Percentiles rank a stretch among this genome's conserved stretches.
Evolutionary conservation across 768 basidiomycete genomes (phyloP).

Genomic region (Lentinus tigrinus): DNA sequence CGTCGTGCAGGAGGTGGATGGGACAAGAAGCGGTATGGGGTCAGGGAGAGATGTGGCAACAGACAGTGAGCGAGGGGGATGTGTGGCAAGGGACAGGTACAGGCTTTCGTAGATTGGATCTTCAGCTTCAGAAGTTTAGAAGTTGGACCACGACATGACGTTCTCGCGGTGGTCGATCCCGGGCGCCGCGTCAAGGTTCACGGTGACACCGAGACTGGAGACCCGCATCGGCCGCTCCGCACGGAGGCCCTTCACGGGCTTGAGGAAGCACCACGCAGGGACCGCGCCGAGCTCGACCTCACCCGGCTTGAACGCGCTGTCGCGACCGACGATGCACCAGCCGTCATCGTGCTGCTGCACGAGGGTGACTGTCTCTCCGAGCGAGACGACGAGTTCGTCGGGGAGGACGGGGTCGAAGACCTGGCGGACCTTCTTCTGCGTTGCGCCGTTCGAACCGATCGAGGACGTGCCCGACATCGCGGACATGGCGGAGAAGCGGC

Average conservation of each 20-base stretch:
- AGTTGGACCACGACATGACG: conserved; percentile 73
- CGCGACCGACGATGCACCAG: conserved; percentile 73
- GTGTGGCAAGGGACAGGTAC: not conserved
- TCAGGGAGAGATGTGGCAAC: not conserved
- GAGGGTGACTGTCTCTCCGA: conserved; percentile 61
- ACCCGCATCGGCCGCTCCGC: conserved; percentile 66
- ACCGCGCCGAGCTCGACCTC: conserved; percentile 69
- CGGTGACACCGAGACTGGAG: conserved; percentile 52
- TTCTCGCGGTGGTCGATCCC: conserved; percentile 42
- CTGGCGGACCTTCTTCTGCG: conserved; percentile 53
- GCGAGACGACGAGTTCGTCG: conserved; percentile 62
- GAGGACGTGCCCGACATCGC: conserved; percentile 18
- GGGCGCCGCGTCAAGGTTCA: conserved; percentile 45
- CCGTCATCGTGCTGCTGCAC: conserved; percentile 75
- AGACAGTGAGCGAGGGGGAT: not conserved
- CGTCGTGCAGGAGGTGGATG: not conserved
- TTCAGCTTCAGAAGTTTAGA: conserved; percentile 27
- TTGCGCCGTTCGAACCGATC: conserved; percentile 5
- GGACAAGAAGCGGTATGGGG: not conserved
- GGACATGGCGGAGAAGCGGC: conserved; percentile 18
- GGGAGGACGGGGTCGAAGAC: conserved; percentile 67
- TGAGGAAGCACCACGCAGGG: conserved; percentile 76
- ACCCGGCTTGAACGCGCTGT: conserved; percentile 34
- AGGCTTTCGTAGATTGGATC: not conserved
- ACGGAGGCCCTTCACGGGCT: conserved; percentile 55